Conservation (phyloP, 305 asterid genomes). For the Rubia balearica region DNA sequence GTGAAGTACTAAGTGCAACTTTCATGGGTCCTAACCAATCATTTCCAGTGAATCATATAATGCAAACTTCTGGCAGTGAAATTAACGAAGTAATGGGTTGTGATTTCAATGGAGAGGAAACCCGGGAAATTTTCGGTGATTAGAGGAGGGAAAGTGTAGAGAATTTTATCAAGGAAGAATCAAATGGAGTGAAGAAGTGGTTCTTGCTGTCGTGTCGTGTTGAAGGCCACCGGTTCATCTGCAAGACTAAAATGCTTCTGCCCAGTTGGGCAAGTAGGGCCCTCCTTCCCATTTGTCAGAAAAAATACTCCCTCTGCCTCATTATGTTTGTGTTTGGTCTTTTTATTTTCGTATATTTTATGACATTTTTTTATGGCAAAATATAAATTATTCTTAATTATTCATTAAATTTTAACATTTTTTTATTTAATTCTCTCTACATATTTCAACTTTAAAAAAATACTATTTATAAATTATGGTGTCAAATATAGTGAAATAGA, state of each 20-base stretch:
- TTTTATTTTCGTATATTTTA: no score
- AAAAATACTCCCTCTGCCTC: no score
- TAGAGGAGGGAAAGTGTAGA: neutral
- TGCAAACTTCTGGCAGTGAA: neutral
- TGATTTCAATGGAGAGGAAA: neutral
- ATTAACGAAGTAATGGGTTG: neutral
- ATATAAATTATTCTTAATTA: no score
- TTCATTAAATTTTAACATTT: no score
- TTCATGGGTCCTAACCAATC: slow-evolving; percentile 33
- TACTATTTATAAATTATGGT: no score
- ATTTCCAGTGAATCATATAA: neutral
- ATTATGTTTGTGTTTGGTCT: no score
- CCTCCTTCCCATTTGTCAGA: no score
- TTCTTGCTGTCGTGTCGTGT: slow-evolving; percentile 6
- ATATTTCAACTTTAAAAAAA: no score
- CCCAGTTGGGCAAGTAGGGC: no score
- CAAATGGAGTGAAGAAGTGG: neutral
- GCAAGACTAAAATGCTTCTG: neutral
- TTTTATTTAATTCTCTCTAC: no score
- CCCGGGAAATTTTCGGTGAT: neutral
- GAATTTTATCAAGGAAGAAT: neutral
- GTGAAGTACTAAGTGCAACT: slow-evolving; percentile 19
- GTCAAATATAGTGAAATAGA: no score
- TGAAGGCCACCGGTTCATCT: slow-evolving; percentile 7
- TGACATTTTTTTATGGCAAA: no score